Percentiles rank a stretch among this genome's conserved stretches.
These are phyloP conservation scores for Paramecium sonneborni DNA, from an alignment of 73 alveolate genomes.

Conservation along the genomic window DNA sequence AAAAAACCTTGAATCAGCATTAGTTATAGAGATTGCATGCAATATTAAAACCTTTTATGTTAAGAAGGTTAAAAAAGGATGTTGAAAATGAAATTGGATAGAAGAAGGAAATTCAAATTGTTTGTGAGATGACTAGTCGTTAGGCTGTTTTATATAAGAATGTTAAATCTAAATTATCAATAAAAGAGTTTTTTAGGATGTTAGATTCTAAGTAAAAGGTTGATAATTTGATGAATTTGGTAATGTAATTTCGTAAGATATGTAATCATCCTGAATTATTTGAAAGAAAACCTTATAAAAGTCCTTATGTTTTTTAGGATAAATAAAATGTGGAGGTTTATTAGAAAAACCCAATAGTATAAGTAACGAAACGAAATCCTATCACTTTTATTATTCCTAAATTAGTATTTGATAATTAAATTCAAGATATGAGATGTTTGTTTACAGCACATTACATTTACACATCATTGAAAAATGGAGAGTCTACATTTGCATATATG, in stretches of 20 bases:
- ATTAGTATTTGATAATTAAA: constrained; percentile 81
- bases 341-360: constrained; percentile 61
- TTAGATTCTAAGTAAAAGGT: constrained; percentile 90
- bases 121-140: constrained; percentile 95
- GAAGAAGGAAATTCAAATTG: constrained; percentile 88
- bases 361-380: constrained; percentile 73
- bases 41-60: constrained; percentile 97
- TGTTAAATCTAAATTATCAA: constrained; percentile 88
- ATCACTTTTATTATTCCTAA: constrained; percentile 84
- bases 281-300: constrained; percentile 94
- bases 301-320: constrained; percentile 85
- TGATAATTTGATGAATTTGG: constrained; percentile 96
- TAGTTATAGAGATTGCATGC: constrained; percentile 95
- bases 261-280: constrained; percentile 98
- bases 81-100: constrained; percentile 98
- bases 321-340: constrained; percentile 71
- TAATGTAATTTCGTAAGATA: constrained; percentile 96
- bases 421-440: neutral
- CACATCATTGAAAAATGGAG: neutral
- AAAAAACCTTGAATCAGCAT: constrained; percentile 91
- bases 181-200: constrained; percentile 91
- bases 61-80: constrained; percentile 95
- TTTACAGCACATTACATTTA: constrained; percentile 47
- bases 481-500: neutral
- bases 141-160: constrained; percentile 89